Base-by-base conservation (phyloP, 2,329 filamentous ascomycete species). In the Calonectria fujianensis region DNA sequence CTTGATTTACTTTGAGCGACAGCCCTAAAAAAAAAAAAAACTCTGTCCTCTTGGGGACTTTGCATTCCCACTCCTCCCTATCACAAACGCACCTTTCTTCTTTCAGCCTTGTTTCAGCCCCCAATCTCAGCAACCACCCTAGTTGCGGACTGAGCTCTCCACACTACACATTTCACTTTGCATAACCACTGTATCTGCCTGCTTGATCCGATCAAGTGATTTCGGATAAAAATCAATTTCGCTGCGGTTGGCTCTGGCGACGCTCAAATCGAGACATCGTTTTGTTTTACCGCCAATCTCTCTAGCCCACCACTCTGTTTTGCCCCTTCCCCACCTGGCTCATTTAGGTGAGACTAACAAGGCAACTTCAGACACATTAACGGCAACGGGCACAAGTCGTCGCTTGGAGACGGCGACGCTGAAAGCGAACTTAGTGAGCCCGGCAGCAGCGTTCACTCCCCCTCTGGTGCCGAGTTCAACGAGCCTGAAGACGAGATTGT, bases 401-500 rank as follows among this genome's bases (percentile, higher is more conserved):
- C 78, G 1, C 82, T 86, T 45, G 85, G 86, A 31, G 84, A 87
- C 8, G 85, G 83, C 45, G 85, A 87, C 24, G 82, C 80, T 50
- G 83, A 85, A 45, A 85, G 84, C 75, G 88, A 89, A 31, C 83
- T 90, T 18, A 90, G 87, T 69, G 84, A 86, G 35, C 84, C 84
- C 9, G 81, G 79, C 29, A 85, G 83, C 77, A 84, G 79, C 73
- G 79, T 83, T 37, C 79, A 81, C 70, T 85, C 83, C 13, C 83
- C 87, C 14, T 86, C 87, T 10, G 86, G 85, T 54, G 82, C 74
- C n/a, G 78, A 77, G 57, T 76, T 85, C 51, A 82, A 85, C 76
- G 83, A 86, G 29, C 85, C 88, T 3, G 86, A 89, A 70, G 89
- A 91, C 78, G 89, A 91, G 79, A 91, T 91, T 63, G 84, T 91